A percentile compares a stretch with the other conserved stretches of the same genome.
phyloP scores from a whole-genome alignment of 1,284 basidiomycete species.

The Xerocomus amazonicus region DNA sequence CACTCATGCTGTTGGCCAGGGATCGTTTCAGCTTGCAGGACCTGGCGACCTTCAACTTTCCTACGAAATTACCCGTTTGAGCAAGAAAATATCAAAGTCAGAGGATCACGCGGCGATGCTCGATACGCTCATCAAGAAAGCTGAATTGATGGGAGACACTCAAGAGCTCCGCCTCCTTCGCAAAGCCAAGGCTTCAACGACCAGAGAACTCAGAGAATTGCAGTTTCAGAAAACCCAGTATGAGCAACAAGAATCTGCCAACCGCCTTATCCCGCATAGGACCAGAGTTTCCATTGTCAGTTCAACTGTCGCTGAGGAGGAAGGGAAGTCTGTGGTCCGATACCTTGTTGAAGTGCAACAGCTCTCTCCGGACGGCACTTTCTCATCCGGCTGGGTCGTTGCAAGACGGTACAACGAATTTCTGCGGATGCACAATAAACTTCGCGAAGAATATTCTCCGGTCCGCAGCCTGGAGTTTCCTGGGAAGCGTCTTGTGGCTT shows the following conservation, averaged over 20 bases:
- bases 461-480: slow-evolving; percentile 82
- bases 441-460: slow-evolving; percentile 69
- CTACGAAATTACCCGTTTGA: slow-evolving; percentile 74
- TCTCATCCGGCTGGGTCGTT: slow-evolving; percentile 86
- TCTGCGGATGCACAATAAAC: slow-evolving; percentile 78
- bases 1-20: slow-evolving; percentile 41
- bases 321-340: slow-evolving; percentile 84
- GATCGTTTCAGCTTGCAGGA: slow-evolving; percentile 66
- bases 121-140: slow-evolving; percentile 85
- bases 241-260: slow-evolving; percentile 86
- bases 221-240: slow-evolving; percentile 89
- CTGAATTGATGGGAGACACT: slow-evolving; percentile 87
- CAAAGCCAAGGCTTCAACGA: slow-evolving; percentile 78
- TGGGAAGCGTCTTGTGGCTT: slow-evolving; percentile 84
- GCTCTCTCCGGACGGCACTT: slow-evolving; percentile 69
- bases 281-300: slow-evolving; percentile 78
- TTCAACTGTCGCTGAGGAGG: slow-evolving; percentile 74
- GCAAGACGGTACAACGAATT: slow-evolving; percentile 94
- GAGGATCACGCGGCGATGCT: slow-evolving; percentile 81
- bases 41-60: slow-evolving; percentile 86
- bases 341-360: slow-evolving; percentile 94
- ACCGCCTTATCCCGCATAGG: slow-evolving; percentile 74
- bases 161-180: slow-evolving; percentile 81
- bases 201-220: slow-evolving; percentile 78
- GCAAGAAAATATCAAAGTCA: slow-evolving; percentile 71